Percentiles rank a stretch among this genome's conserved stretches.
Conservation (phyloP, 139 green algal species). For the Diplosphaera chodatii region DNA sequence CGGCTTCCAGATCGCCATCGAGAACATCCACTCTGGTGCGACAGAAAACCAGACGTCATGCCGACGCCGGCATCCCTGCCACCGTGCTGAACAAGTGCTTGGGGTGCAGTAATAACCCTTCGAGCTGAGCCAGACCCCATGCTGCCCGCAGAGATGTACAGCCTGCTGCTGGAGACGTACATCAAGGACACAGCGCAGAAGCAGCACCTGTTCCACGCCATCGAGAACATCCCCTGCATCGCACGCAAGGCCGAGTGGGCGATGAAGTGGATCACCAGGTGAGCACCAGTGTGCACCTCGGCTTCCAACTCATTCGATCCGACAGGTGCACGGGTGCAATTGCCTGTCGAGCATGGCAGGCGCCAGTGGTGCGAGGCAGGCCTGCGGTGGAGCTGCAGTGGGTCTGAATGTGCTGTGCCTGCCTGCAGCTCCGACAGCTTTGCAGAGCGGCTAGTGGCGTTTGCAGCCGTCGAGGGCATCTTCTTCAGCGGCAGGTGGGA, state of each 20-base stretch:
- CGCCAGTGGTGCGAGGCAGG: too few relatives aligned
- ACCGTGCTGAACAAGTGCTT: slow-evolving; percentile 4
- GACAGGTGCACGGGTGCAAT: too few relatives aligned
- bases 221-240: slow-evolving; percentile 86
- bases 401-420: neutral
- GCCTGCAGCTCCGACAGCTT: slow-evolving; percentile 52
- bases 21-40: slow-evolving; percentile 96
- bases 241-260: slow-evolving; percentile 97
- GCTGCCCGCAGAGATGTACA: slow-evolving; percentile 92
- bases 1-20: slow-evolving; percentile 98
- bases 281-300: too few relatives aligned
- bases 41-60: neutral
- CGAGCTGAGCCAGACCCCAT: neutral
- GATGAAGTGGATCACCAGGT: slow-evolving; percentile 89
- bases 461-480: slow-evolving; percentile 96
- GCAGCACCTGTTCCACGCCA: slow-evolving; percentile 86
- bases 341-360: neutral
- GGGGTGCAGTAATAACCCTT: slow-evolving; percentile 4
- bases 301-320: too few relatives aligned
- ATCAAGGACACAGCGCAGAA: slow-evolving; percentile 83
- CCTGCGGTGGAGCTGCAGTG: too few relatives aligned
- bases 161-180: slow-evolving; percentile 94
- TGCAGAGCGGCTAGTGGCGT: slow-evolving; percentile 90
- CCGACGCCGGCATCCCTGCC: neutral
- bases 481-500: slow-evolving; percentile 86